phyloP scores from a whole-genome alignment of 2,329 filamentous ascomycete species.

The Stylonectria norvegica region DNA sequence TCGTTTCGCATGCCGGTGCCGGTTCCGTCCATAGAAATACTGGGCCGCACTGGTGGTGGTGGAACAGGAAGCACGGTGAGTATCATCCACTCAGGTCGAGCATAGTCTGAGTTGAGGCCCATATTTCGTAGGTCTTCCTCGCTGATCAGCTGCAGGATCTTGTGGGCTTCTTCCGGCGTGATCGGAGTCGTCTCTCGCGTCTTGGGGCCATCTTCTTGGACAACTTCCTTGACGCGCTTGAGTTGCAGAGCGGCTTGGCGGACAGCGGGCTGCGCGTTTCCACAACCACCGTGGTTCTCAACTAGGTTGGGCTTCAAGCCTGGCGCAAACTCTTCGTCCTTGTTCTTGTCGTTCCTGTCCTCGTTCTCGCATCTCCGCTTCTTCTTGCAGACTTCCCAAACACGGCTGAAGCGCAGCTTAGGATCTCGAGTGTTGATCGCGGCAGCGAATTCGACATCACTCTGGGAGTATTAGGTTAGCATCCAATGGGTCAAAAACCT shows the following conservation, averaged over 20 bases:
- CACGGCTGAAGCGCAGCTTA: constrained; percentile 87
- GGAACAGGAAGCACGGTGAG: constrained; percentile 92
- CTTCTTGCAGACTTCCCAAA: constrained; percentile 89
- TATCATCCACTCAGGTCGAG: constrained; percentile 97
- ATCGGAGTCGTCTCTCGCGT: constrained; percentile 77
- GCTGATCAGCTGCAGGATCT: constrained; percentile 81
- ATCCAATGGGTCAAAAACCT: constrained; percentile 53
- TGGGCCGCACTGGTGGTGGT: constrained; percentile 90
- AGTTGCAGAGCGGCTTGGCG: constrained; percentile 83
- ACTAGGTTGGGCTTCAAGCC: constrained; percentile 50
- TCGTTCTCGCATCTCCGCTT: constrained; percentile 83
- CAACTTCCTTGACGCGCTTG: constrained; percentile 66
- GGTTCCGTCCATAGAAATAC: constrained; percentile 94
- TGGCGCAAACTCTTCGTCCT: constrained; percentile 65
- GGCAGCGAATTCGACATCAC: constrained; percentile 76
- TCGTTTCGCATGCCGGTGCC: constrained; percentile 90
- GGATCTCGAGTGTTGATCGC: constrained; percentile 85
- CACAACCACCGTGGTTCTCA: constrained; percentile 80
- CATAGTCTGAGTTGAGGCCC: constrained; percentile 91
- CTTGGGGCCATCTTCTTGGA: constrained; percentile 64
- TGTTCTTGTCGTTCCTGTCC: constrained; percentile 63
- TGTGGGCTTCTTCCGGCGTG: constrained; percentile 78
- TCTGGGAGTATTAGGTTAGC: constrained; percentile 65
- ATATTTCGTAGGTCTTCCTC: constrained; percentile 80
- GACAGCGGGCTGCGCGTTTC: constrained; percentile 84